A percentile compares a stretch with the other conserved stretches of the same genome.
Conservation (phyloP, 768 basidiomycete genomes). For the Serendipita sp. region DNA sequence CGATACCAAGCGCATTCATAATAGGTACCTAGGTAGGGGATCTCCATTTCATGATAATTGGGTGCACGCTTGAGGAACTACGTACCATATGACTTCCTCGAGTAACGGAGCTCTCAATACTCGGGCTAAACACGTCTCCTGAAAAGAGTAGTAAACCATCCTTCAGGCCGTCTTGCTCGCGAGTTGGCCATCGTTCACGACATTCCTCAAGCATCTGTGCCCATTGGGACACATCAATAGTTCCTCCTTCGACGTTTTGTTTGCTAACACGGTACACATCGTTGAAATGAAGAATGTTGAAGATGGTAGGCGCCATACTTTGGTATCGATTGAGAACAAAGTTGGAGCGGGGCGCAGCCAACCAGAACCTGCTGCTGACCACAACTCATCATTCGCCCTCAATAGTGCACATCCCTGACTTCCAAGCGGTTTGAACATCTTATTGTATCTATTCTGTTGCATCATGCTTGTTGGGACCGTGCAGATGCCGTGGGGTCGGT, state of each 20-base stretch:
- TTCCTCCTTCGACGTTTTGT: slow-evolving; percentile 52
- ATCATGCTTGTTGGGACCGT: too few species aligned
- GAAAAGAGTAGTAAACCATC: slow-evolving; percentile 77
- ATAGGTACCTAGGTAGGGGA: slow-evolving; percentile 59
- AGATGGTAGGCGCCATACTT: background rate
- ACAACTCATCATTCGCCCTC: too few species aligned
- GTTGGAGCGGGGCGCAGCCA: background rate
- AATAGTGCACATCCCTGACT: too few species aligned
- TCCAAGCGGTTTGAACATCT: too few species aligned
- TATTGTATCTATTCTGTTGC: too few species aligned
- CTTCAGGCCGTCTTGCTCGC: slow-evolving; percentile 28
- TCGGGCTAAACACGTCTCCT: slow-evolving; percentile 79
- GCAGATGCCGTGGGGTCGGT: too few species aligned
- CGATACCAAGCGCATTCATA: slow-evolving; percentile 64
- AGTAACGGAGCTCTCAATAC: slow-evolving; percentile 73
- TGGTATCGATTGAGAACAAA: background rate
- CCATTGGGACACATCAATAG: slow-evolving; percentile 78
- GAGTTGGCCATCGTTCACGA: slow-evolving; percentile 38
- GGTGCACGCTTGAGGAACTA: background rate
- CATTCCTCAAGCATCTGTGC: slow-evolving; percentile 51
- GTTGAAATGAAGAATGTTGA: slow-evolving; percentile 53
- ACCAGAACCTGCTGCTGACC: too few species aligned
- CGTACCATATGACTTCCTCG: slow-evolving; percentile 81
- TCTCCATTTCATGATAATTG: background rate
- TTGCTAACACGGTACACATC: slow-evolving; percentile 66